A percentile compares a stretch with the other conserved stretches of the same genome.
Evolutionary conservation across 169 alveolate species (phyloP).

Genomic region (Cryptosporidium sp.): DNA sequence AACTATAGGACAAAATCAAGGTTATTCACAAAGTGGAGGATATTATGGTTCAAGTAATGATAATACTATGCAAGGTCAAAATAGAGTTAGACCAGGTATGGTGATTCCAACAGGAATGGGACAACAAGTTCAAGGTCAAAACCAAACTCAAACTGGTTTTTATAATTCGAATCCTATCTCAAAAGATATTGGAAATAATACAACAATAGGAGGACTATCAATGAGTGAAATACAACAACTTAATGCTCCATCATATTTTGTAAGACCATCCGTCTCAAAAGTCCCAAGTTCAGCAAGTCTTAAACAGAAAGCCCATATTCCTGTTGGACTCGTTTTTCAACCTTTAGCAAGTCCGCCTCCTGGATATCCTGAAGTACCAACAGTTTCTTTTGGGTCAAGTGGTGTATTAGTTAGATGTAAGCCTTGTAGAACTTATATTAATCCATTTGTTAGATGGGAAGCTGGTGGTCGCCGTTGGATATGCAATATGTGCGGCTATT

Average conservation of each 20-base stretch:
- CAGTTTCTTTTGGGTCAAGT: slow-evolving; percentile 88
- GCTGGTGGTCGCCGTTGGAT: slow-evolving; percentile 95
- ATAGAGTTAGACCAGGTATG: slow-evolving; percentile 12
- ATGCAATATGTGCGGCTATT: slow-evolving; percentile 95
- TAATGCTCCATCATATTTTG: slow-evolving; percentile 71
- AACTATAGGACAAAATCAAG: slow-evolving; percentile 4
- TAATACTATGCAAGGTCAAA: neutral
- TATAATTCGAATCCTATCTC: slow-evolving; percentile 35
- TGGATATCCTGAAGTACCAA: slow-evolving; percentile 88
- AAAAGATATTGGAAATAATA: neutral
- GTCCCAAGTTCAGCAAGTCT: slow-evolving; percentile 80
- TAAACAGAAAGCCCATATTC: slow-evolving; percentile 85
- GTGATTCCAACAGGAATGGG: slow-evolving; percentile 15
- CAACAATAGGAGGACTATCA: slow-evolving; percentile 3
- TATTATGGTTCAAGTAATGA: slow-evolving; percentile 11
- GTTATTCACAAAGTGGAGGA: neutral
- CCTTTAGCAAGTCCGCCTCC: slow-evolving; percentile 88
- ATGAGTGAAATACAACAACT: slow-evolving; percentile 60
- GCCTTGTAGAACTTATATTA: slow-evolving; percentile 94
- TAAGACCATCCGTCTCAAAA: slow-evolving; percentile 67
- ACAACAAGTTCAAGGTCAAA: neutral
- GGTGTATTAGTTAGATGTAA: slow-evolving; percentile 90
- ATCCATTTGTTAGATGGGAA: slow-evolving; percentile 95
- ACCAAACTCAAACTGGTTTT: slow-evolving; percentile 11
- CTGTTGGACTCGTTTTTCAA: slow-evolving; percentile 84